A percentile compares a stretch with the other conserved stretches of the same genome.
These are phyloP conservation scores for Fraxinus platypoda DNA, from an alignment of 305 asterid species.

Conservation along the genomic window DNA sequence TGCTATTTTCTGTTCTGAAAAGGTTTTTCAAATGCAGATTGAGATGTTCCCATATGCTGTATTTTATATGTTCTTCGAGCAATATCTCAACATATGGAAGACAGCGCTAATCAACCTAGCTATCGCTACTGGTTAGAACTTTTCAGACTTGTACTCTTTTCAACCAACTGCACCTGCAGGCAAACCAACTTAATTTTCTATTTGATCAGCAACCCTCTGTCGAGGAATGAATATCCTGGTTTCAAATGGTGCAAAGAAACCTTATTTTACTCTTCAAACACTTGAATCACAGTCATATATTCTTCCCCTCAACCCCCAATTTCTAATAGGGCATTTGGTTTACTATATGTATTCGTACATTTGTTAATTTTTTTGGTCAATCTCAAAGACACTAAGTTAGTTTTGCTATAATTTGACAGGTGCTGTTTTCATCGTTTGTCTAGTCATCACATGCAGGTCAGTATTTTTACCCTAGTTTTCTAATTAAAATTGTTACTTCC, in stretches of 20 bases:
- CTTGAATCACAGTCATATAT: not conserved
- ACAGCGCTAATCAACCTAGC: slow-evolving; percentile 84
- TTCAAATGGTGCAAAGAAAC: not conserved
- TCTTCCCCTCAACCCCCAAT: not conserved
- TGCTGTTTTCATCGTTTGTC: slow-evolving; percentile 87
- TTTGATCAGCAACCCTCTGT: not conserved
- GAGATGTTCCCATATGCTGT: slow-evolving; percentile 88
- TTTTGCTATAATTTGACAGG: slow-evolving; percentile 44
- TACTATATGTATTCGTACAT: not conserved
- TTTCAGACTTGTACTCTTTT: not conserved
- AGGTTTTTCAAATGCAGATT: slow-evolving; percentile 57
- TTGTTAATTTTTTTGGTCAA: not conserved
- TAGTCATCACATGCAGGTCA: slow-evolving; percentile 87
- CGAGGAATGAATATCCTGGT: not conserved
- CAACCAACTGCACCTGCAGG: not conserved
- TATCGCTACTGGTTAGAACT: slow-evolving; percentile 82
- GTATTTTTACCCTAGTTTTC: slow-evolving; percentile 18
- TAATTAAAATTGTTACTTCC: slow-evolving; percentile 6
- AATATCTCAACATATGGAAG: slow-evolving; percentile 90
- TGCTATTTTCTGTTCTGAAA: slow-evolving; percentile 17
- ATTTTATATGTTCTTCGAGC: slow-evolving; percentile 91
- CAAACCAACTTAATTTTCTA: not conserved
- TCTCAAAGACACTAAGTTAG: slow-evolving; percentile 17
- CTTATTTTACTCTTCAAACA: not conserved
- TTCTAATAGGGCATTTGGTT: not conserved